Conservation (phyloP, 257 asterid species). For the Fraxinus anomala region DNA sequence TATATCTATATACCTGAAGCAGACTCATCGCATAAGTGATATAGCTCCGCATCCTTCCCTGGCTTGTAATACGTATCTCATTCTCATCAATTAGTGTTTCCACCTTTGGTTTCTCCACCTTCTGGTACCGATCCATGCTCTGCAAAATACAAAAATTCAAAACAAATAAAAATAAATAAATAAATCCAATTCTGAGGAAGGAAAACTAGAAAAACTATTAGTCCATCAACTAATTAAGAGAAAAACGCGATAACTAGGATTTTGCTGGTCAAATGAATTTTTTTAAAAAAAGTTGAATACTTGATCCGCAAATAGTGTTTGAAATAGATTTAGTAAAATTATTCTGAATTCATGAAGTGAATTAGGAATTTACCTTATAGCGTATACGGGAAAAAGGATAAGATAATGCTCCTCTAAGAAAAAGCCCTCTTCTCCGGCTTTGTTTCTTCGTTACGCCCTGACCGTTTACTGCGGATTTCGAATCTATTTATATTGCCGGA, state of each 20-base stretch:
- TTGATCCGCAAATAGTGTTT: constrained; percentile 32
- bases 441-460: constrained; percentile 42
- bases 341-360: background rate
- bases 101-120: constrained; percentile 65
- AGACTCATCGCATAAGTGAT: constrained; percentile 68
- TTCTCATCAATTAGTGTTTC: constrained; percentile 62
- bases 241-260: constrained; percentile 12
- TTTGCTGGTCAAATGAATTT: constrained; percentile 13
- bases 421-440: constrained; percentile 50
- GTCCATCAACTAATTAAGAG: background rate
- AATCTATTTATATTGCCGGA: constrained; percentile 36
- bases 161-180: background rate
- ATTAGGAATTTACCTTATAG: background rate
- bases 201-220: background rate
- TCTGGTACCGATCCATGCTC: constrained; percentile 81
- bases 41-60: constrained; percentile 71
- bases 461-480: constrained; percentile 26
- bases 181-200: background rate
- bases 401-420: constrained; percentile 31
- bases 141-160: background rate
- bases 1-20: constrained; percentile 50
- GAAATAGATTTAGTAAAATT: background rate
- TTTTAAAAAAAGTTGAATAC: background rate
- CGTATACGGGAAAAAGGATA: constrained; percentile 19
- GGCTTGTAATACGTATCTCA: constrained; percentile 72